phyloP scores from a whole-genome alignment of 2,329 filamentous ascomycete species.

The Trichoderma sp. region DNA sequence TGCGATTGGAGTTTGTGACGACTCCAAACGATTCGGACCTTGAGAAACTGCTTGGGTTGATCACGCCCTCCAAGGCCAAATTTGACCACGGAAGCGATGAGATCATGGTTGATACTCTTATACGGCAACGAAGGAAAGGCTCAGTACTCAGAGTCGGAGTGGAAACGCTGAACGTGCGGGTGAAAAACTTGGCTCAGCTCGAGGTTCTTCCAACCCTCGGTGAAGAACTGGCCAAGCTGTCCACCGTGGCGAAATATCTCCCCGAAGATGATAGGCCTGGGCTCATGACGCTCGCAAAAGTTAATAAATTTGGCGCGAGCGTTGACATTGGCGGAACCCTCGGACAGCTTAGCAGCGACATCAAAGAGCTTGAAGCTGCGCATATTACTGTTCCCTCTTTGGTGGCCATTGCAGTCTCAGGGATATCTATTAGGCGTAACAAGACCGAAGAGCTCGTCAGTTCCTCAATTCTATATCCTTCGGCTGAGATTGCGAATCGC shows the following conservation, averaged over 20 bases:
- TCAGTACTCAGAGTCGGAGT: conserved; percentile 72
- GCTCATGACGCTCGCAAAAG: conserved; percentile 68
- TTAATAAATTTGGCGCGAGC: conserved; percentile 62
- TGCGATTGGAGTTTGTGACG: conserved; percentile 69
- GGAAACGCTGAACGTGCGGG: conserved; percentile 59
- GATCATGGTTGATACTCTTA: conserved; percentile 87
- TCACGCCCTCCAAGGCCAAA: conserved; percentile 88
- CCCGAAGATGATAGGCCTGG: conserved; percentile 94
- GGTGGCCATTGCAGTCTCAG: conserved; percentile 71
- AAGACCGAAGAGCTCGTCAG: conserved; percentile 69
- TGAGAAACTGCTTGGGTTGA: conserved; percentile 75
- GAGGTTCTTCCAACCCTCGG: conserved; percentile 67
- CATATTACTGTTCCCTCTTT: conserved; percentile 85
- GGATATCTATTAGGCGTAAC: conserved; percentile 62
- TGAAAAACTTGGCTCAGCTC: conserved; percentile 64
- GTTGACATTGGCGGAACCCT: conserved; percentile 67
- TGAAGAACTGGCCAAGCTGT: conserved; percentile 77
- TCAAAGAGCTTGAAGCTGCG: conserved; percentile 66
- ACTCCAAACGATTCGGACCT: conserved; percentile 77
- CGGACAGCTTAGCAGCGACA: conserved; percentile 59
- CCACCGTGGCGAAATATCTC: conserved; percentile 88
- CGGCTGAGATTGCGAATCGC: conserved; percentile 29
- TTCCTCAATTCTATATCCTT: conserved; percentile 36
- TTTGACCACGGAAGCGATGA: conserved; percentile 85
- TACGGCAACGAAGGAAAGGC: conserved; percentile 83